Evolutionary conservation across 176 grass and related monocot species (phyloP), one percentile per base, ranked within the genome.

Genomic region (Aegilops speltoides): DNA sequence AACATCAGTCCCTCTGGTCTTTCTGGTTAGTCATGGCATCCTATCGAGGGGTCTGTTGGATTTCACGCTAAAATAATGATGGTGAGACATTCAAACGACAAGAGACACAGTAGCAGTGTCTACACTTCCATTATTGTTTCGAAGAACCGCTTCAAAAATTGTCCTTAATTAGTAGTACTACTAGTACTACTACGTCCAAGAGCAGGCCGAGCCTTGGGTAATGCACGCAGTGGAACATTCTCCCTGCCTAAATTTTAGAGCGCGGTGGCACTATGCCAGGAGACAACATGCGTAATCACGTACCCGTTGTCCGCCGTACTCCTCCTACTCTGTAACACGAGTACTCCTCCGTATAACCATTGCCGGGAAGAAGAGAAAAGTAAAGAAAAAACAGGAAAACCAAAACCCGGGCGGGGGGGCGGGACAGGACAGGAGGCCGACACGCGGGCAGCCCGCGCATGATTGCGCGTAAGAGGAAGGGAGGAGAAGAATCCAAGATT

Each of bases 401-500:
- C 17, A 59, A 22, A 59, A 59, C 54, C 54, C 19, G 54, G 54
- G 54, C 19, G 4, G 19, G 50, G 13, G 45, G 45, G 50, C 50
- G 50, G 50, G 50, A 54, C 48, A 17, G 54, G 85, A 73, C 85
- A 87, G 57, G 77, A 72, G 56, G 10, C 64, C 64, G 87, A 88
- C 87, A 88, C 54, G 81, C 81, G 81, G 87, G 81, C 54, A 79
- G 87, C 75, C 17, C 29, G 6, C 37, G 63, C n/a, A 79, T 88
- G 87, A 84, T 88, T 84, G 62, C 78, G 70, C 79, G 63, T 68
- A 57, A 70, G 60, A 25, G 66, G 22, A 52, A 64, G 76, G 73
- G 48, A 31, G 57, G 74, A 50, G 83, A 89, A 89, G 88, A 82
- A 89, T 89, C 88, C 83, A 83, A 88, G 86, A 88, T 88, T 68